phyloP scores from a whole-genome alignment of 176 grass and related monocot species.

The Rhynchospora pubera region DNA sequence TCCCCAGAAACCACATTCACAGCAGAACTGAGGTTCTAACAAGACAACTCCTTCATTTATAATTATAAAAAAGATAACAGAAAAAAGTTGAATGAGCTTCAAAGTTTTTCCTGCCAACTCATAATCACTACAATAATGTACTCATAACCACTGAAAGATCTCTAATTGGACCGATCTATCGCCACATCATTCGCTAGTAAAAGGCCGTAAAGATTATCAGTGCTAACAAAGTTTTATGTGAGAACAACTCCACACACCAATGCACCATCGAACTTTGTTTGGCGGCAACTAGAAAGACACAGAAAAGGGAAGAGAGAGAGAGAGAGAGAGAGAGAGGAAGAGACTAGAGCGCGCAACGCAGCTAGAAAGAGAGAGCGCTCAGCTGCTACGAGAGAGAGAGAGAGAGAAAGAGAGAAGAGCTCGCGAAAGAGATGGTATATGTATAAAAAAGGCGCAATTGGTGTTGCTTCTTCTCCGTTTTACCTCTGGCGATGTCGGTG shows the following conservation, averaged over 20 bases:
- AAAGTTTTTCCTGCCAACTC: not conserved
- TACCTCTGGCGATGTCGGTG: constrained; percentile 32
- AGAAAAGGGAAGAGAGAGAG: not conserved
- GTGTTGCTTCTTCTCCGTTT: not conserved
- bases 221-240: not conserved
- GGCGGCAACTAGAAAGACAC: constrained; percentile 17
- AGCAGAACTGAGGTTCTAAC: not conserved
- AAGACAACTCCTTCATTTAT: not conserved
- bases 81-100: not conserved
- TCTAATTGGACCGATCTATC: not conserved
- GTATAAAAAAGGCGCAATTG: not conserved
- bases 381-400: not conserved
- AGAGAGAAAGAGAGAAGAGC: not conserved
- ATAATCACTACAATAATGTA: not conserved
- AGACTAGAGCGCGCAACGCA: not conserved
- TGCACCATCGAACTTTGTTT: constrained; percentile 10
- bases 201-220: not conserved
- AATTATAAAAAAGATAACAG: not conserved
- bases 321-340: not conserved
- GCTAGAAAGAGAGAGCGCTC: not conserved
- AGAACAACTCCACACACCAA: constrained; percentile 15
- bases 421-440: not conserved
- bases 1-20: not conserved
- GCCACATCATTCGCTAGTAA: not conserved
- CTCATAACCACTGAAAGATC: not conserved